phyloP scores from a whole-genome alignment of 208 protist genomes.

The Perkinsela sp. region DNA sequence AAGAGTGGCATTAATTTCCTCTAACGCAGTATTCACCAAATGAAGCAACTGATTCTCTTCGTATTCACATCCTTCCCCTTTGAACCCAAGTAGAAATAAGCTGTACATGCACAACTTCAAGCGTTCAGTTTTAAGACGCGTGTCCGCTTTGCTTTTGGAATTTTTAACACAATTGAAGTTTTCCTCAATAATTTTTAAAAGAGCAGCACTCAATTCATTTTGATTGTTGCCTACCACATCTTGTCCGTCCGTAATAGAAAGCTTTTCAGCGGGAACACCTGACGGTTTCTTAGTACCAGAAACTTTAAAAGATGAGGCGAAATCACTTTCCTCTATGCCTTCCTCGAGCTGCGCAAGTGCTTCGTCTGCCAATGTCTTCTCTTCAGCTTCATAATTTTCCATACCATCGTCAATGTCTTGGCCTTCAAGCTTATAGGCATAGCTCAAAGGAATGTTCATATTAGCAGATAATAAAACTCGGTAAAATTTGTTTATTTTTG shows the following conservation, averaged over 20 bases:
- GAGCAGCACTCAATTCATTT: neutral
- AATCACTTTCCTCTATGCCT: neutral
- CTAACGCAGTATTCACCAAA: neutral
- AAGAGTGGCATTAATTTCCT: neutral
- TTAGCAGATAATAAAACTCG: neutral
- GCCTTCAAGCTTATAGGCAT: neutral
- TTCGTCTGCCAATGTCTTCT: neutral
- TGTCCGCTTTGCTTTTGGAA: neutral
- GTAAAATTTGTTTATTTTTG: too few relatives aligned
- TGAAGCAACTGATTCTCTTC: neutral
- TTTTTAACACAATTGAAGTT: neutral
- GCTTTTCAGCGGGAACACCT: too few relatives aligned
- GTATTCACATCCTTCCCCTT: neutral
- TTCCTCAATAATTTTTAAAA: neutral
- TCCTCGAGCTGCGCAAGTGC: neutral
- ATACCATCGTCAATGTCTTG: neutral
- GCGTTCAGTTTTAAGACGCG: neutral
- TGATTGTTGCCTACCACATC: neutral
- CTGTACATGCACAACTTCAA: neutral
- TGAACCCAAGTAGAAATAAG: neutral
- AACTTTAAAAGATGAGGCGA: neutral
- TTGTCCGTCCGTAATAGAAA: too few relatives aligned
- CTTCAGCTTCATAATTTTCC: neutral
- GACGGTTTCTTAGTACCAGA: too few relatives aligned
- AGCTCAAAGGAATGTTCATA: neutral